Conservation (phyloP, 139 green algal genomes). For the Chlamydomonas schloesseri region DNA sequence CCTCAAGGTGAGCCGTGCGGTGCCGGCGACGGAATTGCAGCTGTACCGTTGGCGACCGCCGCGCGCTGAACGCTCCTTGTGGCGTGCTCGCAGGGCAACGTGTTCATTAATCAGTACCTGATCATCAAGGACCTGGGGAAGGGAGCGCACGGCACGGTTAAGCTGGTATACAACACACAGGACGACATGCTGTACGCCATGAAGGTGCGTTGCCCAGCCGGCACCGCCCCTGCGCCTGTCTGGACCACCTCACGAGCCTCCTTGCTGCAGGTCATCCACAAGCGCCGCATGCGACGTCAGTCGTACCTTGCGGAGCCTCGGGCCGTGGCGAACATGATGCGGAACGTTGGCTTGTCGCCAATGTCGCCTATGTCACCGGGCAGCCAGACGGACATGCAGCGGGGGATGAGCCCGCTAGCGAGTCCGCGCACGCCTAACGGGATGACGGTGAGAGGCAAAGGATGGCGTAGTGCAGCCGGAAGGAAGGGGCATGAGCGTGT, state of each 20-base stretch:
- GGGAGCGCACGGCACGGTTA: slow-evolving; percentile 82
- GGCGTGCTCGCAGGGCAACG: slow-evolving; percentile 55
- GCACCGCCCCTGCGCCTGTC: too few species aligned
- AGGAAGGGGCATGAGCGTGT: too few species aligned
- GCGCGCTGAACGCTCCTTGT: background rate
- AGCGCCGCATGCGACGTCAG: slow-evolving; percentile 33
- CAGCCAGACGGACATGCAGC: slow-evolving; percentile 29
- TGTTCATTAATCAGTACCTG: slow-evolving; percentile 89
- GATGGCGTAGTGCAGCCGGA: background rate
- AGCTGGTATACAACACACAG: slow-evolving; percentile 81
- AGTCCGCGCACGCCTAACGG: slow-evolving; percentile 25
- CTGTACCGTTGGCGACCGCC: too few species aligned
- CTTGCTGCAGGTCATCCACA: slow-evolving; percentile 47
- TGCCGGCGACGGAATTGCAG: too few species aligned
- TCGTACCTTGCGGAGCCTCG: slow-evolving; percentile 27
- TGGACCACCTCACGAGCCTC: too few species aligned
- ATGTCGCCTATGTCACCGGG: background rate
- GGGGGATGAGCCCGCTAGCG: background rate
- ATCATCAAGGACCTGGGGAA: slow-evolving; percentile 83
- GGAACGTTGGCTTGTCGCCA: slow-evolving; percentile 23
- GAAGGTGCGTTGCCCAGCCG: slow-evolving; percentile 64
- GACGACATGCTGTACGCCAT: slow-evolving; percentile 85
- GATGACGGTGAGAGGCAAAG: slow-evolving; percentile 16
- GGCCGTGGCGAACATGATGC: slow-evolving; percentile 16
- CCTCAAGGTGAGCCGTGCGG: slow-evolving; percentile 22